Base-by-base conservation (phyloP, 805 yeast genomes). In the Candida pseudoglaebosa region DNA sequence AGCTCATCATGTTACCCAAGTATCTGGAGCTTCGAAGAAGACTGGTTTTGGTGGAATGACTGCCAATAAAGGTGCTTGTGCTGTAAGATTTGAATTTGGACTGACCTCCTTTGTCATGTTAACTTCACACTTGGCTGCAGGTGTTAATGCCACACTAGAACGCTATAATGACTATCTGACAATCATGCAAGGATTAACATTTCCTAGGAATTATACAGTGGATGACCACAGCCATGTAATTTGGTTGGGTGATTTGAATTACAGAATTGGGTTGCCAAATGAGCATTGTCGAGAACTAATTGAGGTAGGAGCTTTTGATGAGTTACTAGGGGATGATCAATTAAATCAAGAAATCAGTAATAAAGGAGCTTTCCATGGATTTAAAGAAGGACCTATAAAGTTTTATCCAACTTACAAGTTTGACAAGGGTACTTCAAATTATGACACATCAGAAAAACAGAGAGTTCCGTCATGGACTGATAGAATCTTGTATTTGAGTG, bases 401-500 rank as follows among this genome's bases (percentile, higher is more conserved):
- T 91, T 93, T 52, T 74, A 83, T 5, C 99, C 99, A 4, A 93
- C 99, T 0, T 93, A 93, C 62, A 93, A 93, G 56, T 93, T 83
- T 57, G 95, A 93, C 56, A 84, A 86, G 35, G 95, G 95, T 4
- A 83, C 95, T 0, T 77, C 75, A 34, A 62, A 55, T 2, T 93
- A 90, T 56, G 99, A 93, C 57, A 76, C 95, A 0, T 82, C 95
- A 29, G 98, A 91, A 52, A 93, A 93, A 60, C 82, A 80, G 59
- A 76, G 99, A 45, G 80, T 86, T 9, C 99, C 99, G 1, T 95
- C 99, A 0, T 93, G 99, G 99, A 90, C 98, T 2, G 99, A 93
- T 63, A 67, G 99, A 41, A 80, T 91, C 22, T 64, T 91, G 34
- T 82, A 72, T 51, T 70, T 73, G 42, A 88, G 95, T 28, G 57